Percentiles rank a stretch among this genome's conserved stretches.
phyloP scores from a whole-genome alignment of 1,284 basidiomycete species.

The Earliella scabrosa region DNA sequence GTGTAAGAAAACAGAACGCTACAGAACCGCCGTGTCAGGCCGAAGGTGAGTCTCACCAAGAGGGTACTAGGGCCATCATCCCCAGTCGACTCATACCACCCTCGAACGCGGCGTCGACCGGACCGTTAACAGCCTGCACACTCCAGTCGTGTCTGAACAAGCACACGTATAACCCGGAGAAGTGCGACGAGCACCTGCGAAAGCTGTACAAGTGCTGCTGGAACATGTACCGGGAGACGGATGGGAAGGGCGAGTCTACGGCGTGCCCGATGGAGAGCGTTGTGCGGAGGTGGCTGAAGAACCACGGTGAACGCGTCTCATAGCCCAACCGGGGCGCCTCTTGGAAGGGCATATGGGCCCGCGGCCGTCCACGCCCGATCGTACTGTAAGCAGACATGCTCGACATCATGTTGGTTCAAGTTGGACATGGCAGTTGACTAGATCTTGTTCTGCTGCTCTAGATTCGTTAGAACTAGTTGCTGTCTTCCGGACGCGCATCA shows the following conservation, averaged over 20 bases:
- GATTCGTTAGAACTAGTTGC: too few species aligned
- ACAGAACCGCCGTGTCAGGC: slow-evolving; percentile 16
- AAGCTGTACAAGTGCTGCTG: slow-evolving; percentile 64
- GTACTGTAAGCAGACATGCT: too few species aligned
- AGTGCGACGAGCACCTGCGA: slow-evolving; percentile 56
- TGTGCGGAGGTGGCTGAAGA: slow-evolving; percentile 63
- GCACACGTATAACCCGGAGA: slow-evolving; percentile 67
- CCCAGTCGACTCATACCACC: too few species aligned
- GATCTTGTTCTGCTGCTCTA: too few species aligned
- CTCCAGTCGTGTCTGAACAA: slow-evolving; percentile 66
- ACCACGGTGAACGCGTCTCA: slow-evolving; percentile 38
- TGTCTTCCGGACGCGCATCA: too few species aligned
- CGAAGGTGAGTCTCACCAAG: slow-evolving; percentile 6
- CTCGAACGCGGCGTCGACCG: background rate
- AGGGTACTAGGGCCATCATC: too few species aligned
- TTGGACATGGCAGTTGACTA: too few species aligned
- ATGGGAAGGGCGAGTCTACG: slow-evolving; percentile 53
- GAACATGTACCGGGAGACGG: slow-evolving; percentile 51
- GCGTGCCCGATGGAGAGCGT: slow-evolving; percentile 64
- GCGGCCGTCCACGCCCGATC: too few species aligned
- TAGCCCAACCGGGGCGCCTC: too few species aligned
- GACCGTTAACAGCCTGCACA: slow-evolving; percentile 60
- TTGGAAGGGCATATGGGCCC: too few species aligned
- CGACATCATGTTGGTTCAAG: too few species aligned
- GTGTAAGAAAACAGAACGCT: background rate